Conservation (phyloP, 257 asterid genomes). For the Sherardia arvensis region DNA sequence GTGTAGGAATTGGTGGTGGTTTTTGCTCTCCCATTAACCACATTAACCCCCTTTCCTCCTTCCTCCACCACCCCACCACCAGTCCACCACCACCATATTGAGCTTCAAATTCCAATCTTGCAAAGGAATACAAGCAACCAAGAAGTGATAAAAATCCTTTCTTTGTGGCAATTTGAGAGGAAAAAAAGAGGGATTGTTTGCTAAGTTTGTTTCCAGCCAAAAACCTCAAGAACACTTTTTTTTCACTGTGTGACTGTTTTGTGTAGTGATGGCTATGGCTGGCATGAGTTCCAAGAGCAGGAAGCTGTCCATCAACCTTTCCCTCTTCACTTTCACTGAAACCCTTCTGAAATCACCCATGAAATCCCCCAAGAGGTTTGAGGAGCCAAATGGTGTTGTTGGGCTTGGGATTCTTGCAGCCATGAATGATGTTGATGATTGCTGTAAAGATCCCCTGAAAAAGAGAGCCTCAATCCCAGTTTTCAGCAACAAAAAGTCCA, state of each 20-base stretch:
- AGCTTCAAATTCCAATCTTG: background rate
- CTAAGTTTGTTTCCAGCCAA: background rate
- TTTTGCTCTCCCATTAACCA: background rate
- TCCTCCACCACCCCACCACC: background rate
- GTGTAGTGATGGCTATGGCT: constrained; percentile 40
- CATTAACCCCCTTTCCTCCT: background rate
- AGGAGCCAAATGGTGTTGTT: constrained; percentile 63
- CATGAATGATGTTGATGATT: constrained; percentile 16
- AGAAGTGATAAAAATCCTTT: background rate
- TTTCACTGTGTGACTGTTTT: constrained; percentile 5
- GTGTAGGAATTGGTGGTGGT: constrained; percentile 10
- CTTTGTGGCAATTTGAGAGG: background rate
- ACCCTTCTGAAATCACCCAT: constrained; percentile 5
- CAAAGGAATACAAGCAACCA: background rate
- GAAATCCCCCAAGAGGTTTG: constrained; percentile 40
- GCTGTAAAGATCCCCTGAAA: constrained; percentile 21
- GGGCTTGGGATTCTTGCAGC: constrained; percentile 83
- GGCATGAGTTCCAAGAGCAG: constrained; percentile 32
- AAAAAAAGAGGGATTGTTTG: background rate
- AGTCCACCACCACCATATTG: background rate
- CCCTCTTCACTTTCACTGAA: constrained; percentile 37
- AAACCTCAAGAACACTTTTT: background rate
- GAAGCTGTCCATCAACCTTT: constrained; percentile 48
- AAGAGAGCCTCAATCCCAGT: constrained; percentile 37
- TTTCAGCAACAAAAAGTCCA: constrained; percentile 11